phyloP scores from a whole-genome alignment of 371 early-diverging fungal species.

The Apophysomyces elegans region DNA sequence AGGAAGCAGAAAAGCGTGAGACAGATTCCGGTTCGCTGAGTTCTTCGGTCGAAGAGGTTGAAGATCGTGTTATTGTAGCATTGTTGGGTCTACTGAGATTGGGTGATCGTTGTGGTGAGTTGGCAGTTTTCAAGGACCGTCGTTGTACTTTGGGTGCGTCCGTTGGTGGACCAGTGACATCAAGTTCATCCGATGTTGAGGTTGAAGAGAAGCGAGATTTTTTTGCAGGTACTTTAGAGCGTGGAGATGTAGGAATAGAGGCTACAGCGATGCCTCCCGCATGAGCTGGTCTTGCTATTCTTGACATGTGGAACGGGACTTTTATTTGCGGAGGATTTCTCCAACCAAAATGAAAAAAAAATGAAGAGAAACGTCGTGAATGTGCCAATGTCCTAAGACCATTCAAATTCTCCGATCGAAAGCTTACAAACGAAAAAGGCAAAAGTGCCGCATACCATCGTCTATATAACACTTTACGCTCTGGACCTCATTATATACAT shows the following conservation, averaged over 20 bases:
- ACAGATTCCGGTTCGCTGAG: conserved; percentile 18
- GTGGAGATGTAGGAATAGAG: conserved; percentile 1
- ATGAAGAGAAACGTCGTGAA: background rate
- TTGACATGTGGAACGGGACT: conserved; percentile 16
- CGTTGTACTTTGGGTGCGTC: conserved; percentile 23
- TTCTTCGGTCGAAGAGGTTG: conserved; percentile 20
- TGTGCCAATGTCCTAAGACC: background rate
- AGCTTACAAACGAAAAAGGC: background rate
- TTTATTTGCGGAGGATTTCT: background rate
- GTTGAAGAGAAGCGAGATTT: conserved; percentile 2
- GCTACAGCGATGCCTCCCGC: conserved; percentile 3
- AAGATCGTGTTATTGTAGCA: conserved; percentile 7
- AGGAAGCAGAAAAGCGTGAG: conserved; percentile 11
- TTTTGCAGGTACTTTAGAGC: background rate
- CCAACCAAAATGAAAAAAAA: background rate
- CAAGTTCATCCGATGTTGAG: conserved; percentile 12
- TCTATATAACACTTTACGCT: too few species aligned
- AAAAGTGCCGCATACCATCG: conserved; percentile 4
- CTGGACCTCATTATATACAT: too few species aligned
- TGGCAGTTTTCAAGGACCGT: conserved; percentile 14
- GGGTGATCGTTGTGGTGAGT: conserved; percentile 1
- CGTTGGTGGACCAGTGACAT: conserved; percentile 18
- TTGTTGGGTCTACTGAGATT: background rate
- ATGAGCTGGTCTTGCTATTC: conserved; percentile 23
- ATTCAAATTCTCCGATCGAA: conserved; percentile 2